Percentiles rank a stretch among this genome's conserved stretches.
phyloP scores from a whole-genome alignment of 2,329 filamentous ascomycete species.

The Talaromyces sp. region DNA sequence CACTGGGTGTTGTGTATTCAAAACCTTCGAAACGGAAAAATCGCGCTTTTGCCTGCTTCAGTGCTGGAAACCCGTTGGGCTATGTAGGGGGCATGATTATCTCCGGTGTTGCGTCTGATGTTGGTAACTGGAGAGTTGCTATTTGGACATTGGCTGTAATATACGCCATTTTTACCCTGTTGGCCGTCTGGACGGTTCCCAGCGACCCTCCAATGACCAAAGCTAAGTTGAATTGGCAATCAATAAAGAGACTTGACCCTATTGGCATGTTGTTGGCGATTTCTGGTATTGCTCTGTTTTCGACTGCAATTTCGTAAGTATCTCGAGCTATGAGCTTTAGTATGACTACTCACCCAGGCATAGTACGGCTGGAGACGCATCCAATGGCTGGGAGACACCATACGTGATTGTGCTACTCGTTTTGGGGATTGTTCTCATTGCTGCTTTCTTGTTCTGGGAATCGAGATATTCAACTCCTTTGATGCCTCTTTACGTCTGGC shows the following conservation, averaged over 20 bases:
- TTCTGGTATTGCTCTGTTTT: constrained; percentile 63
- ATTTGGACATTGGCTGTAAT: constrained; percentile 64
- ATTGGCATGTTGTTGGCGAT: constrained; percentile 60
- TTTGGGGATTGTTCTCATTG: constrained; percentile 56
- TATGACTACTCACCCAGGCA: constrained; percentile 2
- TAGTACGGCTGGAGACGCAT: constrained; percentile 52
- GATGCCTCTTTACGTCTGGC: constrained; percentile 56
- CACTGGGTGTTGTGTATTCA: constrained; percentile 62
- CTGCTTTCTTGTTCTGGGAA: constrained; percentile 62
- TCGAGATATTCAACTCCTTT: constrained; percentile 49
- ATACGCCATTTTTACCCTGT: constrained; percentile 57
- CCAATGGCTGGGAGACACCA: constrained; percentile 59
- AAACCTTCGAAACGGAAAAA: constrained; percentile 61
- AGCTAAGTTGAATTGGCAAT: constrained; percentile 42
- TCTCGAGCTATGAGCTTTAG: background rate
- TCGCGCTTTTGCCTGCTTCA: constrained; percentile 61
- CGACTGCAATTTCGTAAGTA: constrained; percentile 55
- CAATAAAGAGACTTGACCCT: constrained; percentile 58
- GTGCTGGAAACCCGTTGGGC: constrained; percentile 52
- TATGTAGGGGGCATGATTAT: constrained; percentile 59
- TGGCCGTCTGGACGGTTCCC: constrained; percentile 62
- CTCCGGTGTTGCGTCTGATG: constrained; percentile 58
- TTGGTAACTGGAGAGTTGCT: constrained; percentile 62
- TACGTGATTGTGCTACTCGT: constrained; percentile 64
- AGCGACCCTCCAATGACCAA: constrained; percentile 47